Base-by-base conservation (phyloP, 2,329 filamentous ascomycete genomes). In the Hymenoscyphus scutula region DNA sequence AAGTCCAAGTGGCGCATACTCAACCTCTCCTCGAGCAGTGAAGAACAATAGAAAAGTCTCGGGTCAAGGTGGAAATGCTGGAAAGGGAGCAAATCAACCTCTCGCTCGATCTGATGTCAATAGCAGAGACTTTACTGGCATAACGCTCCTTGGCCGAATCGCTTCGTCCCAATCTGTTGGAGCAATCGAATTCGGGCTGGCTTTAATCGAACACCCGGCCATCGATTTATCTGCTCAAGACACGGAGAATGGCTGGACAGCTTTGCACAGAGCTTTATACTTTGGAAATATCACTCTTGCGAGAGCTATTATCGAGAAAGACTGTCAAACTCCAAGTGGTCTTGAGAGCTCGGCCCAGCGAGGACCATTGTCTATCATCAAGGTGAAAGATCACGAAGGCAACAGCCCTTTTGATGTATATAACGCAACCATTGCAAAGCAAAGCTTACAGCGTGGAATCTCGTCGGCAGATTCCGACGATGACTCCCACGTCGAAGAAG, bases 401-500 rank as follows among this genome's bases (percentile, higher is more conserved):
- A 92, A 96, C 73, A 96, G 92, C 68, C 94, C 95, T 0, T 94
- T 98, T 68, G 95, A 98, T 74, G 79, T 99, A 11, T 98, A 96
- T 71, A 90, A 91, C 66, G 87, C 90, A 45, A 97, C 92, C 0
- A 95, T 97, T 69, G 88, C 89, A 57, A 84, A 90, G 61, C 85
- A 90, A n/a, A 85, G 84, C n/a, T 74, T 92, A 17, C 82, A 83
- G 62, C 64, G 56, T 60, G 64, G 60, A 60, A 67, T 37, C 71
- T 68, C 53, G n/a, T 10, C 37, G 19, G 11, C 30, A n/a, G 69
- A 72, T n/a, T 73, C 72, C 11, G 80, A 80, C 32, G 76, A 87
- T 25, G 76, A 78, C 0, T 76, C 76, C 59, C 82, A 79, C 5
- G 84, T 83, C 8, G 82, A 84, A 48, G 86, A 85, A 11, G 48